Conservation (phyloP, 2,329 filamentous ascomycete species). For the Ophiosphaerella herpotricha region DNA sequence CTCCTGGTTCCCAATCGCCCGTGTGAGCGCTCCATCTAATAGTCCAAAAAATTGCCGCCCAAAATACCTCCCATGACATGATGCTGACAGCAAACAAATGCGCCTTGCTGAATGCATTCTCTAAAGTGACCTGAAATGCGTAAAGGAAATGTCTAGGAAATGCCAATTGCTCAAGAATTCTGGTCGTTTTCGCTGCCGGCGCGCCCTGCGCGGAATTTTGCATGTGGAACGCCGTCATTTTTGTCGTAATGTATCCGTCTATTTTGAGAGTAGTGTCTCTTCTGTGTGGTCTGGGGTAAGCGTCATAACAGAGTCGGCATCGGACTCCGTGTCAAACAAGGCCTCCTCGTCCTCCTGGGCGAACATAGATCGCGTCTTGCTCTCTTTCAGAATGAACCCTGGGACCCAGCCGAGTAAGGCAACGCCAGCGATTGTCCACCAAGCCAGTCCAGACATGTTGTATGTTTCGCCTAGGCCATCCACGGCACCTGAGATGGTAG, state of each 20-base stretch:
- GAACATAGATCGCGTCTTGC: slow-evolving; percentile 45
- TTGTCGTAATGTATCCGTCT: slow-evolving; percentile 22
- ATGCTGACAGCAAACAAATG: slow-evolving; percentile 16
- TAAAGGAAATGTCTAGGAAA: slow-evolving; percentile 12
- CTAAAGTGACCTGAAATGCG: slow-evolving; percentile 6
- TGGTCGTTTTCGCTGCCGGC: slow-evolving; percentile 18
- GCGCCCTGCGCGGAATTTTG: slow-evolving; percentile 4
- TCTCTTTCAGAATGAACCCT: slow-evolving; percentile 68
- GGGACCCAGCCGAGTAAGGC: slow-evolving; percentile 66
- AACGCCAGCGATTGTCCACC: slow-evolving; percentile 86
- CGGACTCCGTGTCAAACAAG: slow-evolving; percentile 34
- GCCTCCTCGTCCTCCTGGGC: slow-evolving; percentile 37
- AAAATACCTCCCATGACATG: slow-evolving; percentile 14
- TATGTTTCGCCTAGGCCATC: slow-evolving; percentile 79
- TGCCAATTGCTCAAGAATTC: slow-evolving; percentile 10
- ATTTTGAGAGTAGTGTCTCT: slow-evolving; percentile 38
- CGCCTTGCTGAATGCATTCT: slow-evolving; percentile 14
- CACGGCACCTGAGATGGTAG: slow-evolving; percentile 82
- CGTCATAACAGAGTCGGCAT: slow-evolving; percentile 39
- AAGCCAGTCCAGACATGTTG: slow-evolving; percentile 85
- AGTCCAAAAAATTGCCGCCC: slow-evolving; percentile 6
- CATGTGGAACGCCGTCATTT: slow-evolving; percentile 13
- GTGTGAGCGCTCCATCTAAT: slow-evolving; percentile 26
- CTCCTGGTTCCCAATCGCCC: slow-evolving; percentile 24
- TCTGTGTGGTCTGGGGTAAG: slow-evolving; percentile 37